Evolutionary conservation across 2,329 filamentous ascomycete genomes (phyloP).

Genomic region (Pyrenophora graminea): DNA sequence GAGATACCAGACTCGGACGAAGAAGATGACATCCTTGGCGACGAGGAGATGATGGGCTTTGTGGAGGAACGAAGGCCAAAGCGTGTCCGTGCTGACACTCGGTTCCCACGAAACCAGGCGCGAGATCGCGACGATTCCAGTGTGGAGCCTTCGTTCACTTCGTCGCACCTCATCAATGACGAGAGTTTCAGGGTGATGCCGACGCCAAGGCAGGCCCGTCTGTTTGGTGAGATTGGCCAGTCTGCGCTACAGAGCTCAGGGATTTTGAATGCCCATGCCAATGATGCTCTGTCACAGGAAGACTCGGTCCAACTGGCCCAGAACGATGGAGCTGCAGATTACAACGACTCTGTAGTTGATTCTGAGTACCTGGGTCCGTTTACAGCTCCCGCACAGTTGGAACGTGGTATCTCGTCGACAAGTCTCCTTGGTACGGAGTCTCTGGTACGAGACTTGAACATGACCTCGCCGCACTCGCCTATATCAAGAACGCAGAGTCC

Average conservation of each 20-base stretch:
- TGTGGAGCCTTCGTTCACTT: slow-evolving; percentile 44
- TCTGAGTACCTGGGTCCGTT: slow-evolving; percentile 18
- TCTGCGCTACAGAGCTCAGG: slow-evolving; percentile 60
- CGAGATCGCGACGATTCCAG: slow-evolving; percentile 47
- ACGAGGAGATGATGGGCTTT: slow-evolving; percentile 42
- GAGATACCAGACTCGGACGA: slow-evolving; percentile 35
- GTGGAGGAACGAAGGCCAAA: slow-evolving; percentile 48
- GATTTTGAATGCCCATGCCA: slow-evolving; percentile 44
- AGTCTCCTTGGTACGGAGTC: slow-evolving; percentile 56
- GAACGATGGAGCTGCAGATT: slow-evolving; percentile 2
- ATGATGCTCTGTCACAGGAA: slow-evolving; percentile 35
- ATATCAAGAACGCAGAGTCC: slow-evolving; percentile 43
- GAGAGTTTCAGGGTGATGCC: slow-evolving; percentile 38
- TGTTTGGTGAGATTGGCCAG: slow-evolving; percentile 66
- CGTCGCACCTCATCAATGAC: slow-evolving; percentile 32
- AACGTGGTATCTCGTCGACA: slow-evolving; percentile 37
- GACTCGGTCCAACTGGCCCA: slow-evolving; percentile 12
- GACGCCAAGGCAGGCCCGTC: slow-evolving; percentile 42
- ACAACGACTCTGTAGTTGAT: slow-evolving; percentile 17
- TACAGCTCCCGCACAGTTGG: slow-evolving; percentile 25
- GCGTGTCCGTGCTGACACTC: slow-evolving; percentile 48
- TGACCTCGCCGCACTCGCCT: slow-evolving; percentile 51
- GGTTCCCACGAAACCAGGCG: slow-evolving; percentile 46
- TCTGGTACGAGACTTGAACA: slow-evolving; percentile 54
- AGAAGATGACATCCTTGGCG: slow-evolving; percentile 34